Evolutionary conservation across 768 basidiomycete species (phyloP).

Genomic region (Rhizopogon vesiculosus): DNA sequence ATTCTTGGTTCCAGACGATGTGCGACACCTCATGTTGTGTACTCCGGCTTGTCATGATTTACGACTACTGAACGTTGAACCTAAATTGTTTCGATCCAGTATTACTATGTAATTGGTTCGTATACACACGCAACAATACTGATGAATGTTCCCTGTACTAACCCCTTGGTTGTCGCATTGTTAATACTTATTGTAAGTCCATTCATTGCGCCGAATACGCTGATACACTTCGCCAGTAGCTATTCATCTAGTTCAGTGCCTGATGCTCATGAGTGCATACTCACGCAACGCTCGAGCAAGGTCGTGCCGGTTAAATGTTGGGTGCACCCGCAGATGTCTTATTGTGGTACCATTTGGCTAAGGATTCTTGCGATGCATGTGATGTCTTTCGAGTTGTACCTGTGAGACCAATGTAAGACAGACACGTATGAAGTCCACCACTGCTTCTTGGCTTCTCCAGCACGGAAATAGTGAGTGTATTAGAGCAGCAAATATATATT

Average conservation of each 20-base stretch:
- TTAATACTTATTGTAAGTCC: too few species aligned
- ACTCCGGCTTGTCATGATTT: background rate
- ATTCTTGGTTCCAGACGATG: background rate
- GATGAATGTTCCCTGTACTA: too few species aligned
- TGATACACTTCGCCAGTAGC: too few species aligned
- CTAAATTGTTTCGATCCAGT: too few species aligned
- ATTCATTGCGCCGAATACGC: too few species aligned
- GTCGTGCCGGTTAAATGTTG: conserved; percentile 28
- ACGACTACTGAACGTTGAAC: background rate
- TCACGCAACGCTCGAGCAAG: conserved; percentile 34
- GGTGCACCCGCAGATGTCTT: conserved; percentile 19
- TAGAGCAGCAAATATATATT: conserved; percentile 8
- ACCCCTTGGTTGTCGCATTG: too few species aligned
- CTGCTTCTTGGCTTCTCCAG: conserved; percentile 40
- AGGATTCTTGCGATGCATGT: conserved; percentile 15
- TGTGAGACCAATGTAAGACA: background rate
- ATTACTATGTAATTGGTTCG: too few species aligned
- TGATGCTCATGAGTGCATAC: background rate
- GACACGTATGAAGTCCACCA: conserved; percentile 39
- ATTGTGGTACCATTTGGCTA: too few species aligned
- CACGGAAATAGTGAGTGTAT: conserved; percentile 26
- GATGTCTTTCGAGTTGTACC: conserved; percentile 10
- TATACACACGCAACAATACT: background rate
- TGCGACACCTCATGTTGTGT: background rate
- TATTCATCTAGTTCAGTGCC: too few species aligned